Evolutionary conservation across 768 basidiomycete species (phyloP).

Genomic region (Tricholoma flavovirens): DNA sequence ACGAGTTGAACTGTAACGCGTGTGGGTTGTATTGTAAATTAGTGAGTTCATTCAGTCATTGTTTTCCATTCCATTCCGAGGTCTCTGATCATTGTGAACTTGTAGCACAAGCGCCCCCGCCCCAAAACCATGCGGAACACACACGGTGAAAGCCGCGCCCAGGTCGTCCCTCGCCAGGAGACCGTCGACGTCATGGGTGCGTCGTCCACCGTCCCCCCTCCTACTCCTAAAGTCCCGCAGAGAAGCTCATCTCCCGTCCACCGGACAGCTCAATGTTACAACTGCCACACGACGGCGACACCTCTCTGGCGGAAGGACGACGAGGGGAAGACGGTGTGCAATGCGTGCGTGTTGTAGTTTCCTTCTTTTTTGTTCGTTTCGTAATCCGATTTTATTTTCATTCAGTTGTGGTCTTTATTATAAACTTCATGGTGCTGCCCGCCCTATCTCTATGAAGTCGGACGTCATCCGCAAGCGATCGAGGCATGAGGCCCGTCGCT

Average conservation of each 20-base stretch:
- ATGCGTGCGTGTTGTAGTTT: constrained; percentile 55
- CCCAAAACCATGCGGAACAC: constrained; percentile 83
- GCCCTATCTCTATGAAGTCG: constrained; percentile 88
- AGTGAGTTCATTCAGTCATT: constrained; percentile 36
- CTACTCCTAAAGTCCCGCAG: constrained; percentile 23
- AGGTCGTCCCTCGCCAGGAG: constrained; percentile 60
- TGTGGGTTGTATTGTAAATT: constrained; percentile 85
- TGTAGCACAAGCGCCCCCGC: constrained; percentile 79
- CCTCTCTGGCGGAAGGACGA: constrained; percentile 88
- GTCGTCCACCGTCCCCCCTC: constrained; percentile 36
- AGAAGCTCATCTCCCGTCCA: constrained; percentile 25
- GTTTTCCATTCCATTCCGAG: neutral
- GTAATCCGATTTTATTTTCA: constrained; percentile 1
- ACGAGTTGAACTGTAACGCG: constrained; percentile 86
- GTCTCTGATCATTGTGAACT: neutral
- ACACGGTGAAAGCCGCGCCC: constrained; percentile 66
- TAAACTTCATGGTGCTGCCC: constrained; percentile 79
- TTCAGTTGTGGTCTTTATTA: constrained; percentile 76
- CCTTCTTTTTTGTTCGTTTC: constrained; percentile 4
- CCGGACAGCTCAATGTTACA: constrained; percentile 74
- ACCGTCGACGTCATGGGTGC: constrained; percentile 68
- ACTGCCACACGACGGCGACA: constrained; percentile 83
- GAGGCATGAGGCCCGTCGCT: constrained; percentile 68
- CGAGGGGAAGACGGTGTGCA: constrained; percentile 85
- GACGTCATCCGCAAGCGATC: constrained; percentile 87